Conservation (phyloP, 1,284 basidiomycete species). For the Tausonia pullulans region DNA sequence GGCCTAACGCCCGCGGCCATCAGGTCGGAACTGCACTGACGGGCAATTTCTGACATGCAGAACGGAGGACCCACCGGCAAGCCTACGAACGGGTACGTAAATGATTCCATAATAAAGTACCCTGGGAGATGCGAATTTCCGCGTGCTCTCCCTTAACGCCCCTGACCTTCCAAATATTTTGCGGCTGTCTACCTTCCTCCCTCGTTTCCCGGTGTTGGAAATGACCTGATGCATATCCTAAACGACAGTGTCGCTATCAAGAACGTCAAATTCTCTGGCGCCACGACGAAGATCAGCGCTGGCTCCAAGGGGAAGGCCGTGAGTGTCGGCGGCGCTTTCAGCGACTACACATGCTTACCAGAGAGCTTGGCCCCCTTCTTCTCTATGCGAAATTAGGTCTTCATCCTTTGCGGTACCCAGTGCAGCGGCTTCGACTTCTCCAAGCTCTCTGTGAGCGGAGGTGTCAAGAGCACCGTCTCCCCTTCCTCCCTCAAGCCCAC, state of each 20-base stretch:
- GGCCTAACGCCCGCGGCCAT: no score
- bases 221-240: no score
- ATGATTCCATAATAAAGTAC: no score
- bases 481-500: not conserved
- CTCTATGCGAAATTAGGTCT: slow-evolving; percentile 5
- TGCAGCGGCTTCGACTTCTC: not conserved
- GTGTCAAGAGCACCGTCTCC: not conserved
- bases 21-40: not conserved
- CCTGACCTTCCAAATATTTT: no score
- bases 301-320: not conserved
- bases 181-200: no score
- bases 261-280: slow-evolving; percentile 8
- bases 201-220: no score
- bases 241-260: slow-evolving; percentile 5
- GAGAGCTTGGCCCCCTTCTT: no score
- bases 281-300: slow-evolving; percentile 3
- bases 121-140: no score
- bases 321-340: no score
- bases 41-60: not conserved
- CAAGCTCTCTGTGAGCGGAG: not conserved
- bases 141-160: no score
- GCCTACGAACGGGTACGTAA: slow-evolving; percentile 12
- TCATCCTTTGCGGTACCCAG: slow-evolving; percentile 9
- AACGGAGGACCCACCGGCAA: slow-evolving; percentile 20
- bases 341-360: no score